These are phyloP conservation scores for Fusarium nanum DNA, from an alignment of 2,329 filamentous ascomycete genomes.

Conservation along the genomic window DNA sequence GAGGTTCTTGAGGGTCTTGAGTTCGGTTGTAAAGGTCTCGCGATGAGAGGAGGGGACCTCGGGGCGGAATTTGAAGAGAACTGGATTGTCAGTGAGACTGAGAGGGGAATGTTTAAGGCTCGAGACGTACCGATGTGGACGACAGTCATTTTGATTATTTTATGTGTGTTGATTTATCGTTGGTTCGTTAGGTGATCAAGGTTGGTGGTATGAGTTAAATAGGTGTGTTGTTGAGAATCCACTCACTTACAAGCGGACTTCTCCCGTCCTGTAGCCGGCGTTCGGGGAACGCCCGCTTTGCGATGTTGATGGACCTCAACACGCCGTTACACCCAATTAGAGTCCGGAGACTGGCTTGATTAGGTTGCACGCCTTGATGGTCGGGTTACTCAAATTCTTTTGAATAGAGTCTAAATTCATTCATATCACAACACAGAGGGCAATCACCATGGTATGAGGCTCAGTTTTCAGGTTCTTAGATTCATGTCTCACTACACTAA, in stretches of 20 bases:
- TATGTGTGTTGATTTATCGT: background rate
- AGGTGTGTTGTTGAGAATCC: background rate
- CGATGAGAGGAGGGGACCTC: conserved; percentile 57
- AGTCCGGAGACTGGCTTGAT: background rate
- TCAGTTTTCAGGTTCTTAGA: background rate
- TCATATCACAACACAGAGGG: background rate
- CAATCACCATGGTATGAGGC: background rate
- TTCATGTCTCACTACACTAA: background rate
- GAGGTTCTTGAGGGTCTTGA: conserved; percentile 62
- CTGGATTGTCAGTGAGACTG: conserved; percentile 44
- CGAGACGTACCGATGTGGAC: conserved; percentile 50
- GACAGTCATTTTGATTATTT: conserved; percentile 47
- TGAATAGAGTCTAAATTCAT: background rate
- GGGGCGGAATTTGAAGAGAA: conserved; percentile 62
- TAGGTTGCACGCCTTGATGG: no score
- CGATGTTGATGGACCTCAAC: no score
- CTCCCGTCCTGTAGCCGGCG: background rate
- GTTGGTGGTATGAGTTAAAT: background rate
- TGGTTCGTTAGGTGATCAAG: background rate
- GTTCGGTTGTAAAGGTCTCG: conserved; percentile 57
- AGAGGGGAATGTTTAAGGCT: fast-evolving
- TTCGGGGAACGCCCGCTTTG: background rate
- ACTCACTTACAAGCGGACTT: background rate
- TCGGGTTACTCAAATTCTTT: no score
- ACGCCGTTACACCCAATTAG: background rate